A percentile compares a stretch with the other conserved stretches of the same genome.
These are phyloP conservation scores for Patellaria atrata DNA, from an alignment of 495 filamentous ascomycete species.

Conservation along the genomic window DNA sequence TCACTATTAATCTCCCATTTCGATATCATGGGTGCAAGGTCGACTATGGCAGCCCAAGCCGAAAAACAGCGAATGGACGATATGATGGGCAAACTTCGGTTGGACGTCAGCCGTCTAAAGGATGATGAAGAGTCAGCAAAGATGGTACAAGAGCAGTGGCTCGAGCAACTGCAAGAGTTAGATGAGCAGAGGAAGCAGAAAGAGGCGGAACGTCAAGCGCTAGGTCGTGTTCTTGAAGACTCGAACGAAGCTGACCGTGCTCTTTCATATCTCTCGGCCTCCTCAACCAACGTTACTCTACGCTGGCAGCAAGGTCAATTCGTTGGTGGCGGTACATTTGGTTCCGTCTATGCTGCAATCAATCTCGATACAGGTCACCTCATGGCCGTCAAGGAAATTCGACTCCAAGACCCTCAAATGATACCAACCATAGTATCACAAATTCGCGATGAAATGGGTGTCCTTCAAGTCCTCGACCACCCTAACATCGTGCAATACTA, in stretches of 20 bases:
- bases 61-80: conserved; percentile 73
- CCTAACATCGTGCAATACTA: conserved; percentile 97
- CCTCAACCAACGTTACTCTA: conserved; percentile 83
- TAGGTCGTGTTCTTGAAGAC: conserved; percentile 82
- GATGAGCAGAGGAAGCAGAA: conserved; percentile 66
- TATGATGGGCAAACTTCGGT: conserved; percentile 55
- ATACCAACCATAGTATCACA: conserved; percentile 86
- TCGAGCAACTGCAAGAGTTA: conserved; percentile 53
- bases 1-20: conserved; percentile 94
- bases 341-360: conserved; percentile 92
- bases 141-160: conserved; percentile 57
- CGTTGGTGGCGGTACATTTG: conserved; percentile 92
- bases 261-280: conserved; percentile 81
- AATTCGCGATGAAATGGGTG: conserved; percentile 93
- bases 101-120: conserved; percentile 60
- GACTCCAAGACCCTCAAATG: conserved; percentile 88
- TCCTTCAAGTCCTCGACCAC: conserved; percentile 86
- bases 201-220: conserved; percentile 72
- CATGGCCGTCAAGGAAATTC: conserved; percentile 98
- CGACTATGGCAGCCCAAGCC: conserved; percentile 78
- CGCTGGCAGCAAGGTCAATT: conserved; percentile 98
- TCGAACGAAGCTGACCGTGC: conserved; percentile 92
- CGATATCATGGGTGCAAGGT: conserved; percentile 95
- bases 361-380: conserved; percentile 89
- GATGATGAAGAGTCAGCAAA: conserved; percentile 73